Evolutionary conservation across 306 rosid species (phyloP), one percentile per base, ranked within the genome.

Genomic region (Begonia peltatifolia): DNA sequence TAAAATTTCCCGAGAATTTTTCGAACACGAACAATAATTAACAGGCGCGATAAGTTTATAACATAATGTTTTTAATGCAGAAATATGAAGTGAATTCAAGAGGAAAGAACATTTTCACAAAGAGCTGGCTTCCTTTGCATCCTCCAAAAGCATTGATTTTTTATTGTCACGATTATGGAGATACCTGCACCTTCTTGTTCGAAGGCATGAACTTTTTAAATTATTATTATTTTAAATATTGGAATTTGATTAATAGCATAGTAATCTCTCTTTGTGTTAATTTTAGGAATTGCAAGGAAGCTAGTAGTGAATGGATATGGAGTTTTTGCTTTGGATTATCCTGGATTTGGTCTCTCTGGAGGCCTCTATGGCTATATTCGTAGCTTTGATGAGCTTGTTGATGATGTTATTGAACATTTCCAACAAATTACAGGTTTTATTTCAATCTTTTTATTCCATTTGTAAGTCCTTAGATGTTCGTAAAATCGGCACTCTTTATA

Each of bases 331-430:
- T 82, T 90, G 94, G 97, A 90, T 69, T 90, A 78, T 66, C 95
- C 95, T 0, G 97, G 97, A 50, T 80, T 90, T 52, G 97, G 97
- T 54, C 95, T 90, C 63, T 90, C 97, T 41, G 87, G 78, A 69
- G 97, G 97, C 61, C 95, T 90, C 22, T 95, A 90, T 66, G 38
- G 86, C 69, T 69, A 66, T 69, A 71, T 90, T 66, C 74, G 74
- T 9, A 74, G 80, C 78, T 90, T 90, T 47, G 74, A 90, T 63
- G 41, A 14, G 58, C 84, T 85, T 55, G 94, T 85, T 52, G 86
- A 83, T 60, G 82, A 74, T 71, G 94, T 74, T 66, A 76, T 83
- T 50, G 97, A 85, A 74, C 86, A 74, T 23, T 67, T 67, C 82
- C 35, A 90, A 78, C 23, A 3, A 2, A 20, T 20, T 20, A 20